A percentile compares a stretch with the other conserved stretches of the same genome.
Conservation (phyloP, 164 flowering plant species). For the Stephania japonica region DNA sequence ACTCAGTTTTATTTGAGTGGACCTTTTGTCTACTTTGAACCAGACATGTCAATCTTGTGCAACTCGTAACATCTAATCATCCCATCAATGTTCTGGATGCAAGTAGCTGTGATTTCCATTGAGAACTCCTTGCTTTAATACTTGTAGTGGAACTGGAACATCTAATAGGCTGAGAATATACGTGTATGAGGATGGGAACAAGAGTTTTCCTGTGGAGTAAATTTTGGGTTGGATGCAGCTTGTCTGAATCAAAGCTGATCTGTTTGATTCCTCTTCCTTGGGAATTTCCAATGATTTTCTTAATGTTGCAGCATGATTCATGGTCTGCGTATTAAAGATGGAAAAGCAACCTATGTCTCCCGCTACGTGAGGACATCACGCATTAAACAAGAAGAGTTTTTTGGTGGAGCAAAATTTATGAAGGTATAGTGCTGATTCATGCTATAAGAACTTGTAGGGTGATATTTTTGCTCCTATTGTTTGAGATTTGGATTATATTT, state of each 20-base stretch:
- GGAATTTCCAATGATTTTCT: background rate
- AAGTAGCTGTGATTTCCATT: background rate
- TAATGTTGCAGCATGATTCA: constrained; percentile 72
- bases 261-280: background rate
- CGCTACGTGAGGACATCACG: constrained; percentile 84
- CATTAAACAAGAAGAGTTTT: constrained; percentile 83
- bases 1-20: background rate
- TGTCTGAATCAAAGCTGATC: background rate
- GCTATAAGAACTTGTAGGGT: background rate
- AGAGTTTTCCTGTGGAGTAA: background rate
- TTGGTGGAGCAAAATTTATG: constrained; percentile 82
- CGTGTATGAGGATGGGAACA: background rate
- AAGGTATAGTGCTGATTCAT: constrained; percentile 41
- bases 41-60: background rate
- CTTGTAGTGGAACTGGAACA: background rate
- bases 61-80: background rate
- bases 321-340: constrained; percentile 91
- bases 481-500: background rate
- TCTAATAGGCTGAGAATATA: background rate
- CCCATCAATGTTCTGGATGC: background rate
- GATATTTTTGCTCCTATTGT: background rate
- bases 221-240: background rate
- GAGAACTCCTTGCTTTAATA: background rate
- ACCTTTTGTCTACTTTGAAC: background rate
- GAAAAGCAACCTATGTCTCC: constrained; percentile 93